These are phyloP conservation scores for Suillus subalutaceus DNA, from an alignment of 768 basidiomycete genomes.

Conservation along the genomic window DNA sequence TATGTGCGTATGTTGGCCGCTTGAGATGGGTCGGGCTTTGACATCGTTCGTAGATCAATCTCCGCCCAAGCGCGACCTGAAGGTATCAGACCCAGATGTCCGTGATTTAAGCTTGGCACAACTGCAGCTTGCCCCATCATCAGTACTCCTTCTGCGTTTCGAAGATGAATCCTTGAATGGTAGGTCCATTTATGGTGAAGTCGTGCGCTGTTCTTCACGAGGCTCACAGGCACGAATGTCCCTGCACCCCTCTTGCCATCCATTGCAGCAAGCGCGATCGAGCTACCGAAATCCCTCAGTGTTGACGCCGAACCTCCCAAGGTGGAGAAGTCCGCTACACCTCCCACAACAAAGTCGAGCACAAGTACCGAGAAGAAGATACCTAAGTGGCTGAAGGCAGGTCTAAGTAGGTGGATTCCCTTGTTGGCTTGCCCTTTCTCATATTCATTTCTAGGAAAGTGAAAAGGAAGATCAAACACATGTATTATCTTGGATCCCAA, in stretches of 20 bases:
- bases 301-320: constrained; percentile 30
- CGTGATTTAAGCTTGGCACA: constrained; percentile 68
- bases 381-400: constrained; percentile 81
- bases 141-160: constrained; percentile 76
- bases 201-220: constrained; percentile 6
- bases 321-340: constrained; percentile 10
- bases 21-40: neutral
- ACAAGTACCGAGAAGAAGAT: constrained; percentile 53
- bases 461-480: constrained; percentile 33
- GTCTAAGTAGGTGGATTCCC: constrained; percentile 47
- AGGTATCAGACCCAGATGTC: constrained; percentile 75
- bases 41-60: constrained; percentile 60
- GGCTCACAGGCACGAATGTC: constrained; percentile 48
- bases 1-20: constrained; percentile 60
- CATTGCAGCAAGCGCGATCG: constrained; percentile 60
- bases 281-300: constrained; percentile 63
- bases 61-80: constrained; percentile 82
- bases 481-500: constrained; percentile 9
- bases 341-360: constrained; percentile 16
- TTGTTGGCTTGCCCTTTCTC: constrained; percentile 1
- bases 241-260: constrained; percentile 66
- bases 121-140: constrained; percentile 79
- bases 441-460: constrained; percentile 24
- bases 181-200: constrained; percentile 27
- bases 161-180: constrained; percentile 73